Evolutionary conservation across 345 rosid genomes (phyloP), one percentile per base, ranked within the genome.

Genomic region (Syzygium jambos): DNA sequence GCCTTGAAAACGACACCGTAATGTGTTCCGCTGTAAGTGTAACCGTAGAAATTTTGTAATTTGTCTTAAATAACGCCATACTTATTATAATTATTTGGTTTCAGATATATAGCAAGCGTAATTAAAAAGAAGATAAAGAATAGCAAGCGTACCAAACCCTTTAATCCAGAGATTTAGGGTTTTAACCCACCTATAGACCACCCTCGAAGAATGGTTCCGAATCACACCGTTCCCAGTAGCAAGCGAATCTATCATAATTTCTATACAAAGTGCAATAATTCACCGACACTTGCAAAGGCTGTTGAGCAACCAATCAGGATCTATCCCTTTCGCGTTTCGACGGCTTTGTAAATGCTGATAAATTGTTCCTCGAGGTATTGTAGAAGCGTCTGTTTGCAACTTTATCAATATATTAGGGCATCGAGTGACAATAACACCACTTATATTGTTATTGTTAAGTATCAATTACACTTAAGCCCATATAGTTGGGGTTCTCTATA

Each of bases 151-250:
- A 25, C 29, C 3, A 4, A 4, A 3, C 19, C 73, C 73, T n/a
- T n/a, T n/a, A n/a, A n/a, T n/a, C 0, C 0, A 0, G 3, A 61
- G 16, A n/a, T 14, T 14, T n/a, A n/a, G 30, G 9, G 1, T n/a
- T n/a, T n/a, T n/a, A 0, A 0, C 1, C 0, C 0, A 13, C 29
- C 17, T 7, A 0, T 0, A 25, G 5, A 10, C 2, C 51, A 51
- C 9, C 51, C 11, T 15, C 6, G 2, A 61, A 61, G 0, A n/a
- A n/a, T 0, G 0, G 9, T n/a, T 2, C 17, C 1, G 0, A 27
- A 59, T 59, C 7, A 59, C 7, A 0, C 5, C 1, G 2, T 27
- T 2, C 12, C 0, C 12, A 0, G 9, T 14, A 13, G 8, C 4
- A 61, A 61, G 4, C 2, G 9, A 61, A 3, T 61, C 0, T 61